These are phyloP conservation scores for Teratosphaeria nubilosa DNA, from an alignment of 2,329 filamentous ascomycete species.

Conservation along the genomic window DNA sequence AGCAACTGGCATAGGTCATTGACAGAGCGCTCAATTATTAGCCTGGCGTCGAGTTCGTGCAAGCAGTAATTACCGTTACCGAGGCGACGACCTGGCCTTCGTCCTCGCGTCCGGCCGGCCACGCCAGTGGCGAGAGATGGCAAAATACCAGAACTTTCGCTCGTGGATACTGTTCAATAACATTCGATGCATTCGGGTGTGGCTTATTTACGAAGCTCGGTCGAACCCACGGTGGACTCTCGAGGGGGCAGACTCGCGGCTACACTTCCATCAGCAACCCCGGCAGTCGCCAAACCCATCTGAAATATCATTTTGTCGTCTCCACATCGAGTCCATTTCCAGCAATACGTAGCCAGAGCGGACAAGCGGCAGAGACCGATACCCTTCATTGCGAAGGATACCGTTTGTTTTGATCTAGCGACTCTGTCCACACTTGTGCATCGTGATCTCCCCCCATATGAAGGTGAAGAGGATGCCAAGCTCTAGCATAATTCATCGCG, in stretches of 20 bases:
- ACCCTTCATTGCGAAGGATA: neutral
- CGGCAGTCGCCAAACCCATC: neutral
- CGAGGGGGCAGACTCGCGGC: neutral
- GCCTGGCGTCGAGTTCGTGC: too few species aligned
- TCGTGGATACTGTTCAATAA: too few species aligned
- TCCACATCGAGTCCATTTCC: constrained; percentile 5
- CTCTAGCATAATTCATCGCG: constrained; percentile 21
- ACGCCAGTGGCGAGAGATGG: too few species aligned
- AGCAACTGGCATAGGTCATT: too few species aligned
- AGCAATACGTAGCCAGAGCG: neutral
- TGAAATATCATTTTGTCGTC: constrained; percentile 1
- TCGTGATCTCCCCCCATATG: neutral
- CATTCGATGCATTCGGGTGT: neutral
- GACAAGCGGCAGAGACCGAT: constrained; percentile 6
- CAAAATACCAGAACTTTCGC: too few species aligned
- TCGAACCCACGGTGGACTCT: neutral
- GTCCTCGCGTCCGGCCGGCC: too few species aligned
- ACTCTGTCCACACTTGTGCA: constrained; percentile 22
- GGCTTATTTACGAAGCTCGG: neutral
- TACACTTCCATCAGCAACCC: neutral
- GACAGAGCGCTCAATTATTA: too few species aligned
- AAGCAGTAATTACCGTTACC: too few species aligned
- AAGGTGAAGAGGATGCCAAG: constrained; percentile 10
- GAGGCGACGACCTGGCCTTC: too few species aligned
- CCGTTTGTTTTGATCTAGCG: constrained; percentile 16